Evolutionary conservation across 1,284 basidiomycete genomes (phyloP).

Genomic region (Ustilago tritici): DNA sequence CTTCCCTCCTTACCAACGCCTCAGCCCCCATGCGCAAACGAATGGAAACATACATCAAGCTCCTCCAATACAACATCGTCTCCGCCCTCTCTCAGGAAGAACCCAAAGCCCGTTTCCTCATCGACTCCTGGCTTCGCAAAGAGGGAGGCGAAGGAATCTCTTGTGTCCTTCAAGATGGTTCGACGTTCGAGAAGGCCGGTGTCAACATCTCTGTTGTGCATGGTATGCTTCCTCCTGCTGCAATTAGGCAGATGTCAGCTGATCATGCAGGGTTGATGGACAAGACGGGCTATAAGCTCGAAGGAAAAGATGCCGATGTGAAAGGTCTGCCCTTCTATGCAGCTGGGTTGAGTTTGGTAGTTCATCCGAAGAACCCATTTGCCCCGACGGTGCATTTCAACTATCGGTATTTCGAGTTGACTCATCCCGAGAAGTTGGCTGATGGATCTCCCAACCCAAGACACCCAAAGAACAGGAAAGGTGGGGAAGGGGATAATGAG

Average conservation of each 20-base stretch:
- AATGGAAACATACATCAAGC: constrained; percentile 82
- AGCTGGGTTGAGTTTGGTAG: constrained; percentile 88
- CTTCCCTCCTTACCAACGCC: constrained; percentile 49
- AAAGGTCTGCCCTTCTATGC: constrained; percentile 89
- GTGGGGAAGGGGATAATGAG: constrained; percentile 43
- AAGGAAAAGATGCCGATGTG: constrained; percentile 73
- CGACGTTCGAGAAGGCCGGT: constrained; percentile 92
- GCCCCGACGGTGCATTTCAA: constrained; percentile 89
- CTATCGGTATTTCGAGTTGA: constrained; percentile 92
- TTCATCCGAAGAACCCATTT: constrained; percentile 89
- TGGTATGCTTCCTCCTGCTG: constrained; percentile 85
- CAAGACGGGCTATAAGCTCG: constrained; percentile 61
- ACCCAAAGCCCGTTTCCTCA: constrained; percentile 76
- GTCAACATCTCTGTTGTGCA: constrained; percentile 95
- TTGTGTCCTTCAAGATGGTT: constrained; percentile 83
- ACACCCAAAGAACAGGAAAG: constrained; percentile 49
- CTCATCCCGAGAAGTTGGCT: constrained; percentile 64
- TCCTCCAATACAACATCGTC: constrained; percentile 87
- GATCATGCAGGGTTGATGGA: constrained; percentile 78
- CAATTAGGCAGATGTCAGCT: constrained; percentile 92
- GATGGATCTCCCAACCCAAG: constrained; percentile 67
- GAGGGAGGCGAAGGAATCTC: constrained; percentile 89
- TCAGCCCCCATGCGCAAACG: constrained; percentile 74
- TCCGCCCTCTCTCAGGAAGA: constrained; percentile 83
- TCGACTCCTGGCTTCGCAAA: constrained; percentile 86